phyloP scores from a whole-genome alignment of 345 rosid species.

The Mangifera indica region DNA sequence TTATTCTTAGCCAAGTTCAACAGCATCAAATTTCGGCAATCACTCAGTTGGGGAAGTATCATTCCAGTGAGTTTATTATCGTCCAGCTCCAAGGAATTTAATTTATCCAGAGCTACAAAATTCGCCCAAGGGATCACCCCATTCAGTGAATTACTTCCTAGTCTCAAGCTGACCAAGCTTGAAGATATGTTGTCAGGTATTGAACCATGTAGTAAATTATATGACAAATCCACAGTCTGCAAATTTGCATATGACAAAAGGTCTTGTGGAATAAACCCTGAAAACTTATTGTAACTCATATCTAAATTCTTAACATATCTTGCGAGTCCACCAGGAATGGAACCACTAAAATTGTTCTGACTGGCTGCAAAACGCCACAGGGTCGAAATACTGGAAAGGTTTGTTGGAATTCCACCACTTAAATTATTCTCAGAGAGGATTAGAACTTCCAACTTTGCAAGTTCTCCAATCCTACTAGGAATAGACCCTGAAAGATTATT shows the following conservation, averaged over 20 bases:
- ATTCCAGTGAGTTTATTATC: no score
- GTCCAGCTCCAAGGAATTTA: no score
- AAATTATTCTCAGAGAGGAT: slow-evolving; percentile 51
- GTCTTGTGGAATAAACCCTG: slow-evolving; percentile 47
- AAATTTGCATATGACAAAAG: slow-evolving; percentile 39
- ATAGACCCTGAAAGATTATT: slow-evolving; percentile 47
- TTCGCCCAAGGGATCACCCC: no score
- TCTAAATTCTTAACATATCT: slow-evolving; percentile 42
- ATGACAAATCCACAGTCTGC: slow-evolving; percentile 53
- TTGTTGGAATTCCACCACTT: slow-evolving; percentile 44
- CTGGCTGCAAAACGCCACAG: slow-evolving; percentile 60
- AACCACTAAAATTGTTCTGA: slow-evolving; percentile 43
- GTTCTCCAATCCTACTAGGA: slow-evolving; percentile 50
- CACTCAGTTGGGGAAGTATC: no score
- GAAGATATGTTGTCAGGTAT: no score
- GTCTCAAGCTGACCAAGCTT: no score
- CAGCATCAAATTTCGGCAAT: no score
- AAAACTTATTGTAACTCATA: slow-evolving; percentile 54
- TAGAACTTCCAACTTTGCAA: slow-evolving; percentile 44
- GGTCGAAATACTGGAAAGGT: slow-evolving; percentile 39
- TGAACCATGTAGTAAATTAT: no score
- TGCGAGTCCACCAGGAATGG: slow-evolving; percentile 55
- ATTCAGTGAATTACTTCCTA: no score
- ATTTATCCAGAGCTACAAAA: no score
- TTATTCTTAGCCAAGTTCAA: no score